Evolutionary conservation across 1,284 basidiomycete species (phyloP).

Genomic region (Stygiomarasmius scandens): DNA sequence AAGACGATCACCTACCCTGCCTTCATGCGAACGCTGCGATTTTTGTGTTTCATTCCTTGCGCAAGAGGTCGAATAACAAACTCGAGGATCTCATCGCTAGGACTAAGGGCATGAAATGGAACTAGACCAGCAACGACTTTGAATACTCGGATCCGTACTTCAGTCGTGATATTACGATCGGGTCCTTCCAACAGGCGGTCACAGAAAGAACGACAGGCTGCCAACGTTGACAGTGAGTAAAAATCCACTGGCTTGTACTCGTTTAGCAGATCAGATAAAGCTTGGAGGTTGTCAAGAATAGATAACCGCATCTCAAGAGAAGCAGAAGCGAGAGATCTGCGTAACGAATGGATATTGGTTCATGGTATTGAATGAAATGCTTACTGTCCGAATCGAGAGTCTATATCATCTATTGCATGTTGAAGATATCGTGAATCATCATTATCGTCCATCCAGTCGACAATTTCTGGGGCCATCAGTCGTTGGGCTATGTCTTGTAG

Average conservation of each 20-base stretch:
- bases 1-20: conserved; percentile 57
- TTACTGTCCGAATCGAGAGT: conserved; percentile 45
- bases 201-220: conserved; percentile 41
- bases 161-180: conserved; percentile 43
- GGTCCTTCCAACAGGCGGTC: conserved; percentile 49
- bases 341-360: conserved; percentile 12
- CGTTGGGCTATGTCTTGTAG: conserved; percentile 34
- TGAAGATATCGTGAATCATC: conserved; percentile 37
- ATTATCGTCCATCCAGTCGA: conserved; percentile 52
- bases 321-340: conserved; percentile 37
- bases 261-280: conserved; percentile 31
- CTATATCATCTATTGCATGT: conserved; percentile 41
- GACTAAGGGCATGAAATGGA: conserved; percentile 46
- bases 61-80: conserved; percentile 42
- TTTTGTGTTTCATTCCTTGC: conserved; percentile 51
- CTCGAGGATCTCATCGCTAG: conserved; percentile 37
- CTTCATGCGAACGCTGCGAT: conserved; percentile 62
- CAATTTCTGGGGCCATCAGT: conserved; percentile 42
- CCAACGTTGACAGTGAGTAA: conserved; percentile 34
- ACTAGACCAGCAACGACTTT: conserved; percentile 46
- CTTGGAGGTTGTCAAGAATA: conserved; percentile 41
- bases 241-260: conserved; percentile 21
- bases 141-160: conserved; percentile 50
- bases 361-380: conserved; percentile 10
- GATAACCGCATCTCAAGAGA: conserved; percentile 31